A percentile compares a stretch with the other conserved stretches of the same genome.
Evolutionary conservation across 2,329 filamentous ascomycete genomes (phyloP).

Genomic region (Mycosphaerella sp.): DNA sequence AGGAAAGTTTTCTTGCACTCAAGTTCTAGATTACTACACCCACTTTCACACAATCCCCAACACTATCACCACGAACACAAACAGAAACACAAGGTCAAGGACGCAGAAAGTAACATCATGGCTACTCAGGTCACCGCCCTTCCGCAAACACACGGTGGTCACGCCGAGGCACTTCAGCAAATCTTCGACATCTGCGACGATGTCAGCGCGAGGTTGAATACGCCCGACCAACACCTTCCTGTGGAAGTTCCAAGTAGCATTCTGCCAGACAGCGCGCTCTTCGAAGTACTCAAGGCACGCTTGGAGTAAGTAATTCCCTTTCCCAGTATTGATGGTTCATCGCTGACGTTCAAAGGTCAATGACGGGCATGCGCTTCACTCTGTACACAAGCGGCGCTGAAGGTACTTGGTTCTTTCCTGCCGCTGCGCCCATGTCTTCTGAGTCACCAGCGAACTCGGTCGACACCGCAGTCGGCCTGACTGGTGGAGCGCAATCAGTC

Average conservation of each 20-base stretch:
- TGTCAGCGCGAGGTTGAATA: slow-evolving; percentile 4
- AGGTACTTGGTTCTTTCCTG: not conserved
- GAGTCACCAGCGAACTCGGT: slow-evolving; percentile 8
- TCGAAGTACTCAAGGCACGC: slow-evolving; percentile 5
- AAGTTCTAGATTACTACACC: not conserved
- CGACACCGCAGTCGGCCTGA: slow-evolving; percentile 1
- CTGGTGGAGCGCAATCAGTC: not conserved
- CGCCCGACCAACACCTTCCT: not conserved
- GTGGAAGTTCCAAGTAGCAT: slow-evolving; percentile 6
- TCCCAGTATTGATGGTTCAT: not conserved
- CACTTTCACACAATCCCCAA: slow-evolving; percentile 3
- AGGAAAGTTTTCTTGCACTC: not conserved
- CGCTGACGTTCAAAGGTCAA: not conserved
- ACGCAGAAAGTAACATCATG: slow-evolving; percentile 15
- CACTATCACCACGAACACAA: not conserved
- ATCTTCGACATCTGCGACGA: slow-evolving; percentile 13
- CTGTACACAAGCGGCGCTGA: not conserved
- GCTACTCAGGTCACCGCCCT: slow-evolving; percentile 17
- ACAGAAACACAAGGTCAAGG: slow-evolving; percentile 1
- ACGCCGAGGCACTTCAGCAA: slow-evolving; percentile 9
- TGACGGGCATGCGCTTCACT: slow-evolving; percentile 4
- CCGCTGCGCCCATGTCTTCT: slow-evolving; percentile 7
- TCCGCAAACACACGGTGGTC: slow-evolving; percentile 3
- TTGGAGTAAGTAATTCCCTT: not conserved
- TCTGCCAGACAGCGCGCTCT: slow-evolving; percentile 3